Evolutionary conservation across 306 rosid genomes (phyloP), one percentile per base, ranked within the genome.

Genomic region (Cicer judaicum): DNA sequence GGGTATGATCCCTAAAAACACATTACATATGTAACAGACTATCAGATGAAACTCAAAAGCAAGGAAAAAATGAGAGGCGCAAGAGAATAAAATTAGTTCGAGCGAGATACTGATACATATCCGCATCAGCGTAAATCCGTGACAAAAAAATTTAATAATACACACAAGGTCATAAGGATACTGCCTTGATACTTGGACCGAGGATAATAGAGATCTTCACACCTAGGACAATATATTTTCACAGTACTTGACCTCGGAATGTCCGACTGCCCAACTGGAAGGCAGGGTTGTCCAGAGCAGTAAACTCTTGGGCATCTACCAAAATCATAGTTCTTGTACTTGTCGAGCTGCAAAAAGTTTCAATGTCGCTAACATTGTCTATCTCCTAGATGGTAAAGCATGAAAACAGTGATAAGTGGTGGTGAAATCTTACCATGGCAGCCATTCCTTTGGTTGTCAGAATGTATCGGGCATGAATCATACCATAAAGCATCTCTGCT

Each of bases 101-200:
- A 62, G 61, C 6, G 53, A 65, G 46, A 83, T 14, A 61, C 21
- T 36, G 53, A 66, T 43, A 43, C 3, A 70, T 2, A 34, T 10
- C 15, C 6, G 40, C 72, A 73, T 8, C 43, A 14, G 41, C 60
- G 14, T 5, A 64, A 63, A 68, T 14, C 41, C 6, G 7, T 46
- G 6, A 62, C 11, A 75, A 10, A 18, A 16, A 60, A 21, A 4
- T 16, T 36, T 34, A 69, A 57, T 14, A 56, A 64, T 34, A 57
- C 40, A 72, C 65, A 78, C 53, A 18, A 43, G 19, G 42, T 67
- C 72, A 46, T 47, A 92, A 94, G 99, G 99, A 94, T 94, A 94
- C 99, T 94, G 89, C 99, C 99, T 92, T 94, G 99, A 82, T 92
- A 92, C 88, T 94, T 94, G 70, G 99, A 90, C 64, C 99, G 96